A percentile compares a stretch with the other conserved stretches of the same genome.
These are phyloP conservation scores for Jatropha multifida DNA, from an alignment of 441 rosid genomes.

Conservation along the genomic window DNA sequence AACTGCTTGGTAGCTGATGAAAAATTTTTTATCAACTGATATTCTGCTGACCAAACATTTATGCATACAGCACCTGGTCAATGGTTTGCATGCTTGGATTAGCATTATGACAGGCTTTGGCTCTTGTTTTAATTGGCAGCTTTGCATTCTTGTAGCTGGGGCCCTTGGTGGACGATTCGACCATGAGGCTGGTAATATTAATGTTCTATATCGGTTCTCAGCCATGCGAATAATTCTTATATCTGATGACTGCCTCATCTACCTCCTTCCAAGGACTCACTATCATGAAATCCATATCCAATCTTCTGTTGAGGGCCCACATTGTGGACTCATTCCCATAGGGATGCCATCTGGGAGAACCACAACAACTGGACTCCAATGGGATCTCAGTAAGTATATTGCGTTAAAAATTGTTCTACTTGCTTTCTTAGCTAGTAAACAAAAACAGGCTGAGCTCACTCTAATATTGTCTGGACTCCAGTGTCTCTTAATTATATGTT, in stretches of 20 bases:
- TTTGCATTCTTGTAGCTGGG: constrained; percentile 81
- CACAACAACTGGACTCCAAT: constrained; percentile 81
- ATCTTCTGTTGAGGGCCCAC: constrained; percentile 67
- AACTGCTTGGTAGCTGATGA: background rate
- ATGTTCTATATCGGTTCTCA: constrained; percentile 63
- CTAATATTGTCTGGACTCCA: background rate
- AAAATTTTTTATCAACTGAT: background rate
- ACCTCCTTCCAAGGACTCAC: constrained; percentile 73
- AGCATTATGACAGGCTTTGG: constrained; percentile 1
- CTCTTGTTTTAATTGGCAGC: constrained; percentile 40
- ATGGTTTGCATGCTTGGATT: constrained; percentile 2
- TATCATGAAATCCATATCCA: constrained; percentile 60
- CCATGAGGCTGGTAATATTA: constrained; percentile 89
- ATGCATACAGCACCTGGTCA: background rate
- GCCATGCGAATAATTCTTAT: constrained; percentile 55
- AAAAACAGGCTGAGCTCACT: background rate
- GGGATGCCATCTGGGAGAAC: constrained; percentile 68
- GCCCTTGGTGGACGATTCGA: constrained; percentile 98
- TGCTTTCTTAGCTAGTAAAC: background rate
- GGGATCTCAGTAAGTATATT: constrained; percentile 84
- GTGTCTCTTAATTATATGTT: background rate
- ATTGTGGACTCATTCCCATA: constrained; percentile 87
- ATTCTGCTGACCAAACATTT: background rate
- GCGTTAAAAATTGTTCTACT: background rate
- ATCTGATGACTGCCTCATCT: constrained; percentile 74